Percentiles rank a stretch among this genome's conserved stretches.
Evolutionary conservation across 164 flowering plant genomes (phyloP).

Genomic region (Macadamia tetraphylla): DNA sequence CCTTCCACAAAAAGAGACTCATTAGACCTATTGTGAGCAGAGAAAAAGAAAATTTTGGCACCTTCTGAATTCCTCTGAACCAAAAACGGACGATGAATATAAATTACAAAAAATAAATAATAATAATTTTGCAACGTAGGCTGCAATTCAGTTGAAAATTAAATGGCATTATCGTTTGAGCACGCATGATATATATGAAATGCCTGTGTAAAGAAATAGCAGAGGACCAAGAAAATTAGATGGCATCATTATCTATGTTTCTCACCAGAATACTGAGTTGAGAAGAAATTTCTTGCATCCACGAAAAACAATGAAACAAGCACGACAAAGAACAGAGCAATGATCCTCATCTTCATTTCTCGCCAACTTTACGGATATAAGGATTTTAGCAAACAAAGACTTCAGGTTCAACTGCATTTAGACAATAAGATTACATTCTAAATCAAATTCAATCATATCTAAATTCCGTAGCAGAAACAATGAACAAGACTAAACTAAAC

Average conservation of each 20-base stretch:
- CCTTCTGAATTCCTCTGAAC: too few species aligned
- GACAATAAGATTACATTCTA: background rate
- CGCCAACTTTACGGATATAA: background rate
- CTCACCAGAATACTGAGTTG: slow-evolving; percentile 2
- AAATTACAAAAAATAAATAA: too few species aligned
- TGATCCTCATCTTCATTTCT: background rate
- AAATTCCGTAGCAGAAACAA: background rate
- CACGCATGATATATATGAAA: too few species aligned
- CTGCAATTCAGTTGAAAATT: too few species aligned
- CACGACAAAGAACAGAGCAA: background rate
- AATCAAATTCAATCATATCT: background rate
- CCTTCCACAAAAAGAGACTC: too few species aligned
- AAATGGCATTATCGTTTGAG: too few species aligned
- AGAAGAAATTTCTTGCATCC: slow-evolving; percentile 1
- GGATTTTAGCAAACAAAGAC: too few species aligned
- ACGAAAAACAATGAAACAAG: background rate
- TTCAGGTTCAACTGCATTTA: background rate
- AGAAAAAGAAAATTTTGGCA: too few species aligned
- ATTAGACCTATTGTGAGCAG: too few species aligned
- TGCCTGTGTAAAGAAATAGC: too few species aligned
- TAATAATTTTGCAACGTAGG: too few species aligned
- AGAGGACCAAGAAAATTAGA: background rate
- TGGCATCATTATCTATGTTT: background rate
- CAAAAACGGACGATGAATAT: too few species aligned
- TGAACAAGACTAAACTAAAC: background rate